Evolutionary conservation across 1,139 yeast species (phyloP), one percentile per base, ranked within the genome.

Genomic region (Sugiyamaella japonica): DNA sequence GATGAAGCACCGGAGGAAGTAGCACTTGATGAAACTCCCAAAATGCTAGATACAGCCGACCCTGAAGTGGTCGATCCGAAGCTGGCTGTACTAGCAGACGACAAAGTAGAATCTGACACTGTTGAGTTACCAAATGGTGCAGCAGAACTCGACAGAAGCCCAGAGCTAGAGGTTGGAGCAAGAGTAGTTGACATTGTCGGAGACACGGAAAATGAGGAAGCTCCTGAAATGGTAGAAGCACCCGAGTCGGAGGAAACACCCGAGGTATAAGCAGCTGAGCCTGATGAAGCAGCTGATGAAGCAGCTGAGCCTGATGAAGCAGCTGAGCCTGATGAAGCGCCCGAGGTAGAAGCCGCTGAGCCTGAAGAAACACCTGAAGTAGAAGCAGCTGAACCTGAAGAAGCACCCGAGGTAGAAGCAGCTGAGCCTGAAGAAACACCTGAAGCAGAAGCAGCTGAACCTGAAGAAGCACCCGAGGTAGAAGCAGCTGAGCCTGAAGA

Each of bases 291-390:
- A 15, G 44, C 40, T 5, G 36, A 9, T n/a, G n/a, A n/a, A 13
- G 48, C 15, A 9, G 49, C 25, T 25, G 31, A 17, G 12, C 20
- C 31, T 32, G 49, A 45, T 5, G 32, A 20, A 34, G 41, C 23
- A 23, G 37, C 37, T 17, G 47, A 15, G 31, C 48, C 31, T 13
- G 37, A 17, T 9, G 47, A 43, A 12, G 37, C 17, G 7, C 37
- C 47, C 5, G 37, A 29, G 8, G 45, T 10, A 43, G 32, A 25
- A 13, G 36, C 47, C 23, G 36, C 16, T 4, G 47, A 43, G 13
- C 46, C 23, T 29, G 48, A 10, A 10, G 48, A 29, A 43, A 16
- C 37, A 43, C 48, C 36, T 23, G 16, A 23, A 28, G 47, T 13
- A 43, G 37, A 13, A 31, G 47, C 23, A 6, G 37, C 23, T 9